phyloP scores from a whole-genome alignment of 192 early-diverging fungal genomes.

The Gamsiella multidivaricata region DNA sequence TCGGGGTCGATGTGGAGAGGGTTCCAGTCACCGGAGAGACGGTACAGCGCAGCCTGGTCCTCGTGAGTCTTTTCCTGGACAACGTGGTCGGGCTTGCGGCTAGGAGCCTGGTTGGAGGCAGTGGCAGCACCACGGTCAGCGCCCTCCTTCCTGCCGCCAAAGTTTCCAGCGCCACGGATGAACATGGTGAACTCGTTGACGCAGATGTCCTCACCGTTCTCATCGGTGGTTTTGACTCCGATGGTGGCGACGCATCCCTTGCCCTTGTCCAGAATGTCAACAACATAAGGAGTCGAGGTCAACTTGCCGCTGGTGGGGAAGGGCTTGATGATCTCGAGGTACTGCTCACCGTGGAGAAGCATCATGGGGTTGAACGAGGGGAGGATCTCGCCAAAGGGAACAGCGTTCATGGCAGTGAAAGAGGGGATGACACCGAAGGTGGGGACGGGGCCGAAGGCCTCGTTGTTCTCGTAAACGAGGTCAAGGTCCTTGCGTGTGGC shows the following conservation, averaged over 20 bases:
- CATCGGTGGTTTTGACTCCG: constrained; percentile 86
- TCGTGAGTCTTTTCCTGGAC: constrained; percentile 87
- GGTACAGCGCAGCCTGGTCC: constrained; percentile 96
- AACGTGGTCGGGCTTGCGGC: constrained; percentile 86
- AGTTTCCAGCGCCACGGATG: constrained; percentile 92
- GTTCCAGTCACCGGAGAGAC: constrained; percentile 95
- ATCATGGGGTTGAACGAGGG: constrained; percentile 93
- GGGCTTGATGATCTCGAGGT: constrained; percentile 85
- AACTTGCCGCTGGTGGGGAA: constrained; percentile 88
- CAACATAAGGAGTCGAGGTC: constrained; percentile 76
- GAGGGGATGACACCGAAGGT: constrained; percentile 92
- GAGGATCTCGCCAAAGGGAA: constrained; percentile 77
- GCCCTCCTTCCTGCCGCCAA: constrained; percentile 83
- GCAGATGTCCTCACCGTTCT: constrained; percentile 77
- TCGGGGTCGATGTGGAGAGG: constrained; percentile 98
- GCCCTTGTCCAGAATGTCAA: constrained; percentile 98
- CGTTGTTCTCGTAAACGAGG: constrained; percentile 93
- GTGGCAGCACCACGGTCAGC: constrained; percentile 81
- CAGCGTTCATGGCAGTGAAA: constrained; percentile 74
- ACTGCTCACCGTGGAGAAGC: constrained; percentile 99
- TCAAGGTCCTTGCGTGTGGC: constrained; percentile 86
- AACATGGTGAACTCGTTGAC: constrained; percentile 94
- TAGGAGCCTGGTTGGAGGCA: constrained; percentile 82
- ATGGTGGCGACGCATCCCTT: constrained; percentile 87
- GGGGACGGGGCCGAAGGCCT: constrained; percentile 87